Evolutionary conservation across 1,139 yeast genomes (phyloP).

Genomic region (Hansenula lynferdii): DNA sequence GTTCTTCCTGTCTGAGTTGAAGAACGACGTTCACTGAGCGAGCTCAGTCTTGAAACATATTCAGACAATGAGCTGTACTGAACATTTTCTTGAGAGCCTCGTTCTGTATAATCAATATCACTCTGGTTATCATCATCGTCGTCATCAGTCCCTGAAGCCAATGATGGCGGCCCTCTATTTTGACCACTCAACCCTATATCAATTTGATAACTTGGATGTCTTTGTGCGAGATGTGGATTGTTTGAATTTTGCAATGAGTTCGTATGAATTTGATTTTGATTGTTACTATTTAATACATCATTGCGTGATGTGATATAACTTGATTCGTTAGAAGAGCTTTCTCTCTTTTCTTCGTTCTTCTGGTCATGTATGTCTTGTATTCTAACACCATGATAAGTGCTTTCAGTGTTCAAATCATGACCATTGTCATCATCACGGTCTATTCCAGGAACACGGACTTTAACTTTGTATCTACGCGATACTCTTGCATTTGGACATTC

Average conservation of each 20-base stretch:
- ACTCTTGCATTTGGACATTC: slow-evolving; percentile 25
- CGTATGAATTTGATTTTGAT: too few species aligned
- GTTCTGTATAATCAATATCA: too few species aligned
- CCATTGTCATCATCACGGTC: neutral
- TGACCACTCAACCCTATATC: slow-evolving; percentile 18
- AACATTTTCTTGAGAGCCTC: too few species aligned
- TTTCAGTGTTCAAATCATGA: too few species aligned
- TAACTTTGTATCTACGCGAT: slow-evolving; percentile 12
- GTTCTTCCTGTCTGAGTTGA: slow-evolving; percentile 1
- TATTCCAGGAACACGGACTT: slow-evolving; percentile 6
- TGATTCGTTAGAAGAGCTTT: too few species aligned
- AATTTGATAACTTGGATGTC: slow-evolving; percentile 13
- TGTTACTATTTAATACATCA: too few species aligned
- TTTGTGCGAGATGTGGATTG: too few species aligned
- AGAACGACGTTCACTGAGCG: slow-evolving; percentile 6
- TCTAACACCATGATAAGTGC: neutral
- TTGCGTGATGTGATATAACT: too few species aligned
- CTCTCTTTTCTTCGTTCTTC: too few species aligned
- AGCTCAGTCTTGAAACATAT: slow-evolving; percentile 13
- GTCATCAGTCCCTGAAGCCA: slow-evolving; percentile 13
- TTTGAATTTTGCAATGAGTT: too few species aligned
- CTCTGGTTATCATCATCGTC: slow-evolving; percentile 4
- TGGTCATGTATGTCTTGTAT: too few species aligned
- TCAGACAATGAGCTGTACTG: slow-evolving; percentile 9
- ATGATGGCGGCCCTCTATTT: slow-evolving; percentile 22